Conservation (phyloP, 192 early-diverging fungal genomes). For the Radiomyces spectabilis region DNA sequence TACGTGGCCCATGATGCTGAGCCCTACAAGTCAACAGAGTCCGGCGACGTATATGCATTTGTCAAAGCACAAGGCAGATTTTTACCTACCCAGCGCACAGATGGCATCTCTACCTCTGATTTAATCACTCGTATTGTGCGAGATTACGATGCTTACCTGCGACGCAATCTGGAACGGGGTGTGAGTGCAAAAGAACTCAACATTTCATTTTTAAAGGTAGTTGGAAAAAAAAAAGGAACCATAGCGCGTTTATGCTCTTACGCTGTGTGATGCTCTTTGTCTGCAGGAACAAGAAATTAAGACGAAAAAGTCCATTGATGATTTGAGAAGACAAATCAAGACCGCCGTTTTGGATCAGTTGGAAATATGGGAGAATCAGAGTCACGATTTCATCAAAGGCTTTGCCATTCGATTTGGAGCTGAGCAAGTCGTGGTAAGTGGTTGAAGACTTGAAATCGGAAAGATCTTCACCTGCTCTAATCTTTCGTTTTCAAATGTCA, state of each 20-base stretch:
- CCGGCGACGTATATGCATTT: conserved; percentile 66
- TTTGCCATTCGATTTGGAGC: conserved; percentile 56
- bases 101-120: conserved; percentile 70
- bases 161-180: conserved; percentile 71
- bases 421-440: conserved; percentile 32
- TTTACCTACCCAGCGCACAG: conserved; percentile 60
- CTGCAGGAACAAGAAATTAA: conserved; percentile 56
- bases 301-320: conserved; percentile 55
- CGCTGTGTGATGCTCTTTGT: background rate
- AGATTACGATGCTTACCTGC: conserved; percentile 72
- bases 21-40: conserved; percentile 59
- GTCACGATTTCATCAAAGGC: conserved; percentile 58
- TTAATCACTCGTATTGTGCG: conserved; percentile 73
- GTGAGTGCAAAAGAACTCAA: conserved; percentile 71
- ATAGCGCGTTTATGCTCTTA: background rate
- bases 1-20: conserved; percentile 75
- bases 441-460: no score
- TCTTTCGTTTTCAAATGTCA: no score
- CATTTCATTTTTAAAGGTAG: conserved; percentile 63
- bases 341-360: conserved; percentile 54
- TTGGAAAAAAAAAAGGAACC: conserved; percentile 2
- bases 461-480: no score
- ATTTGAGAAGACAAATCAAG: conserved; percentile 52
- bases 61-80: conserved; percentile 63
- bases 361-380: conserved; percentile 57